Evolutionary conservation across 176 grass and related monocot genomes (phyloP), one percentile per base, ranked within the genome.

Genomic region (Phyllostachys edulis): DNA sequence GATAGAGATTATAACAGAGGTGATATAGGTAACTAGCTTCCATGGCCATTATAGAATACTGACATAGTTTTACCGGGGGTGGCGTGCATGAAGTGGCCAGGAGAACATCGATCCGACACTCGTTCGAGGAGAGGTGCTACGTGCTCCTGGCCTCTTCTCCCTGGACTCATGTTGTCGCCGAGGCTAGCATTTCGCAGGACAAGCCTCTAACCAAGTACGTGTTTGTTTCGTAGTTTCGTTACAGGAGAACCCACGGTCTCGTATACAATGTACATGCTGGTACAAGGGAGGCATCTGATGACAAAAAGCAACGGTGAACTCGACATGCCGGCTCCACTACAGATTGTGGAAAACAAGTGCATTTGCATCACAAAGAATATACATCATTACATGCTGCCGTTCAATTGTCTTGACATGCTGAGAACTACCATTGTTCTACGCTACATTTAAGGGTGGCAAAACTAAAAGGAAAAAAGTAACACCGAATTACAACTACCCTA

Each of bases 341-440:
- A 57, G 23, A 65, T 23, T 56, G 1, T 41, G 26, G 47, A 56
- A 89, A 78, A 77, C 46, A 77, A 51, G 61, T 57, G 73, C 84
- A 86, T 65, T 66, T 61, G 61, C 75, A 90, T 80, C 75, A 87
- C 74, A 75, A 75, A 87, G 80, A 87, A 90, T 90, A 68, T 90
- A 90, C 89, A 90, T 84, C 89, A 82, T 82, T 71, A 90, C 88
- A 90, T 81, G 83, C 34, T 75, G 75, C 46, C 51, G 80, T 84
- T 80, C 85, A 79, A 79, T 24, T 9, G 68, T 75, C 75, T 66
- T 62, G 51, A 80, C 75, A 84, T 41, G 62, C 75, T 49, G 3
- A 54, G 67, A 52, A n/a, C 79, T 63, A 88, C 39, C 2, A 77
- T 70, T 63, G 52, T 77, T 59, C 63, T 88, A 82, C 52, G 15